Evolutionary conservation across 2,329 filamentous ascomycete genomes (phyloP), one percentile per base, ranked within the genome.

Genomic region (Dothiorella sarmentorum): DNA sequence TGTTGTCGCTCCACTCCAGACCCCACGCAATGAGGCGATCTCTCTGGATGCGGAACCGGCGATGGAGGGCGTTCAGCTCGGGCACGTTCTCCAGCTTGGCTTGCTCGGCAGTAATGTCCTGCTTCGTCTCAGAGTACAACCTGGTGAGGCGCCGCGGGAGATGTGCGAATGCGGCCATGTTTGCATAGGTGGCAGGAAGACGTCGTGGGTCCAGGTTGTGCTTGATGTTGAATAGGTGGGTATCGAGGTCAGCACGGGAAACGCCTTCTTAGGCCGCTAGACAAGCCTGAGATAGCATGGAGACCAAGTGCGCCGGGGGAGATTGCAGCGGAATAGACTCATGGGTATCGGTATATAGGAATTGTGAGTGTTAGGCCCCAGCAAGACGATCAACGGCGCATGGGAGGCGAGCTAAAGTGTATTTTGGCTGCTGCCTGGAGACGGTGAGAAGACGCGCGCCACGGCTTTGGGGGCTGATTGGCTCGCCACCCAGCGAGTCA

Each of bases 101-200:
- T 69, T 84, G 72, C 80, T 85, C 63, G 80, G 80, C 56, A 69
- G 89, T 85, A 63, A 89, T 89, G 71, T 89, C 86, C 65, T 85
- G 88, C 70, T 92, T 92, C 60, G 88, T 90, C 75, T 92, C 89
- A 65, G 88, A 88, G 71, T 92, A 92, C 59, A 92, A 83, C 66
- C 88, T 81, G 64, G 85, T 89, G 17, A 90, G 79, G 57, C 84
- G 81, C 43, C 70, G 69, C 17, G 68, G 68, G 13, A 72, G 66
- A 61, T 45, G 45, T 4, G 58, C 47, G n/a, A 56, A 43, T n/a
- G 58, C 49, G n/a, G 58, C 37, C 56, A 59, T 59, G 56, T 29
- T 58, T 17, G 49, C 49, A 29, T 31, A 24, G 35, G 35, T 7
- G 15, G 6, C 20, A 18, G 29, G 33, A 24, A 33, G 47, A 52